Percentiles rank a stretch among this genome's conserved stretches.
Conservation (phyloP, 306 rosid genomes). For the Ormosia semicastrata region DNA sequence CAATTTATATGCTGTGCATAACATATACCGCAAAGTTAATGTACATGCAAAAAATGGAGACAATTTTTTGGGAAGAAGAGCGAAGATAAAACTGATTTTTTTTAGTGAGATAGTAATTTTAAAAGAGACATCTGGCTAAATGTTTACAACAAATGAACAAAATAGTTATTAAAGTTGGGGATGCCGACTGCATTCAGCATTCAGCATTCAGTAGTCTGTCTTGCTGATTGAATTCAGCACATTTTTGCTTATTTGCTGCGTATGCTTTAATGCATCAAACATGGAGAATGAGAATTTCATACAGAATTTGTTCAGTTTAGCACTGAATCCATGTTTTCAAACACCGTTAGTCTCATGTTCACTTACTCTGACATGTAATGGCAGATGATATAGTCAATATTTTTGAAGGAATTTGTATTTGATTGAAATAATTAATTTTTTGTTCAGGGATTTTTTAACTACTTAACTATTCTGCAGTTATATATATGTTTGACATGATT, state of each 20-base stretch:
- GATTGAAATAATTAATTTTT: background rate
- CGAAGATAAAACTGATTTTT: too few relatives aligned
- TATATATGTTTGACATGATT: background rate
- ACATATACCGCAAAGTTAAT: background rate
- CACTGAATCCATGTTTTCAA: background rate
- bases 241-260: background rate
- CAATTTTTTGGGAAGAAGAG: too few relatives aligned
- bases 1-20: background rate
- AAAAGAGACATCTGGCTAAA: background rate
- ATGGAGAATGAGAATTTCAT: background rate
- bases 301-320: background rate
- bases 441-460: background rate
- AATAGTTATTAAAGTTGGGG: background rate
- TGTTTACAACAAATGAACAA: background rate
- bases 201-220: too few relatives aligned
- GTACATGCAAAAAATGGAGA: background rate
- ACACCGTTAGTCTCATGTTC: background rate
- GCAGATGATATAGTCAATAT: background rate
- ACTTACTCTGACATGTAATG: background rate
- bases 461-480: background rate
- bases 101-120: background rate
- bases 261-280: background rate
- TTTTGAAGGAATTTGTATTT: background rate
- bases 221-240: background rate
- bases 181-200: too few relatives aligned